Evolutionary conservation across 306 rosid genomes (phyloP).

Genomic region (Prunus persica): Prunus_persica_NCBIv2 NC_034014.1:21678001-21678500

Average conservation of each 20-base stretch:
- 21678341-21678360: background rate
- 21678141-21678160: background rate
- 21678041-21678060: too few relatives aligned
- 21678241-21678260: constrained; percentile 18
- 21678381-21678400: background rate
- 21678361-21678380: too few relatives aligned
- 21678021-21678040: too few relatives aligned
- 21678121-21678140: too few relatives aligned
- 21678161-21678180: background rate
- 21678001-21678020: too few relatives aligned
- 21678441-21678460: constrained; percentile 44
- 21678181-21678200: too few relatives aligned
- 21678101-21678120: too few relatives aligned
- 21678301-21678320: constrained; percentile 21
- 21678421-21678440: constrained; percentile 5
- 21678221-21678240: constrained; percentile 17
- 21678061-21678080: too few relatives aligned
- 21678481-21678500: constrained; percentile 50
- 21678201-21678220: constrained; percentile 10
- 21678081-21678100: too few relatives aligned
- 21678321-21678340: constrained; percentile 11
- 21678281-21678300: constrained; percentile 26
- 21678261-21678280: constrained; percentile 22
- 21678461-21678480: constrained; percentile 36
- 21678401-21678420: background rate